These are phyloP conservation scores for Aristolochia californica DNA, from an alignment of 164 flowering plant genomes.

Conservation along the genomic window DNA sequence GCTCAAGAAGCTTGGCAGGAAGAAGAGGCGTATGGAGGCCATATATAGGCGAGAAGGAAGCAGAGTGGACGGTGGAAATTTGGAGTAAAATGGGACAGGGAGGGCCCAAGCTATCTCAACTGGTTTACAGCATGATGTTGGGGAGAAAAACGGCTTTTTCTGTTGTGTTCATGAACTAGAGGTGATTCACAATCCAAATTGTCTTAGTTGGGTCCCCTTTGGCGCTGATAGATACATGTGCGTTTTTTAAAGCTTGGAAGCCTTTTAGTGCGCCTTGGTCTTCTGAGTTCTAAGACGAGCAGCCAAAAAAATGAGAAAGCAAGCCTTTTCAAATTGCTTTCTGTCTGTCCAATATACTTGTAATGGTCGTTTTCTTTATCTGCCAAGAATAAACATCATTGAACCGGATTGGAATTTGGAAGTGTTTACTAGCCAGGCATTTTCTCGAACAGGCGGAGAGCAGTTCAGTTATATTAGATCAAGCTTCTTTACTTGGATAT, in stretches of 20 bases:
- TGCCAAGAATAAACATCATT: not conserved
- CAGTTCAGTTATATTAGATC: too few species aligned
- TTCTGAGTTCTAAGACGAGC: not conserved
- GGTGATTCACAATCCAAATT: conserved; percentile 9
- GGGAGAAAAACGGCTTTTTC: not conserved
- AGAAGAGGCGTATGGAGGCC: conserved; percentile 2
- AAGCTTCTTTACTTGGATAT: too few species aligned
- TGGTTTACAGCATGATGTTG: too few species aligned
- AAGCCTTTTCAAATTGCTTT: not conserved
- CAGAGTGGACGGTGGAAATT: conserved; percentile 40
- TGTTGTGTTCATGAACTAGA: conserved; percentile 4
- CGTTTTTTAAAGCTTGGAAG: not conserved
- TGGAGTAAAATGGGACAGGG: not conserved
- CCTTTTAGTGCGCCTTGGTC: not conserved
- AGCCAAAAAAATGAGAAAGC: not conserved
- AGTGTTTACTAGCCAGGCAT: too few species aligned
- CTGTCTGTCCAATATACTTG: not conserved
- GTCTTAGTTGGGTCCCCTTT: conserved; percentile 9
- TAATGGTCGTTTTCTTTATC: not conserved
- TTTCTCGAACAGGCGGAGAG: too few species aligned
- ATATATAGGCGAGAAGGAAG: conserved; percentile 28
- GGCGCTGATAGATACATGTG: conserved; percentile 9
- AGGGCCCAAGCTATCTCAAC: not conserved
- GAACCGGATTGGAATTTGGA: too few species aligned
- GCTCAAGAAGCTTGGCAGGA: conserved; percentile 3